Evolutionary conservation across 2,329 filamentous ascomycete genomes (phyloP).

Genomic region (Fusarium chlamydosporum): DNA sequence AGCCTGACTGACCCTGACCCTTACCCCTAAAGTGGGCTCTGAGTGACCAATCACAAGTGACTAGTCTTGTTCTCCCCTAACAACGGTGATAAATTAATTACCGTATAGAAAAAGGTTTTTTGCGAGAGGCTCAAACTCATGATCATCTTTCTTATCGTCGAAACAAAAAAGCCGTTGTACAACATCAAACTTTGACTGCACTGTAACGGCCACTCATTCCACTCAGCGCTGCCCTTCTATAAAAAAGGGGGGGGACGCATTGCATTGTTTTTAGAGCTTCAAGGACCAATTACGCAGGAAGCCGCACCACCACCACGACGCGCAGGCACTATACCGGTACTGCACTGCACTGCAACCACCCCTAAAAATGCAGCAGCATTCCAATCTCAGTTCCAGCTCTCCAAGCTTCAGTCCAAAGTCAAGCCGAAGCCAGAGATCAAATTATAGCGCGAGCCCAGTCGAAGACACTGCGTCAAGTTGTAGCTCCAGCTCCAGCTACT

Average conservation of each 20-base stretch:
- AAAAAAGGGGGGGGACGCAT: neutral
- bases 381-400: slow-evolving; percentile 3
- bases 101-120: slow-evolving; percentile 1
- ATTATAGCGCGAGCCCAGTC: neutral
- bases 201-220: neutral
- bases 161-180: neutral
- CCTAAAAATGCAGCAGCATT: slow-evolving; percentile 9
- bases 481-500: neutral
- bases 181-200: neutral
- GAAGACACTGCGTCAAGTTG: slow-evolving; percentile 7
- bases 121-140: neutral
- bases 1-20: neutral
- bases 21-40: slow-evolving; percentile 10
- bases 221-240: neutral
- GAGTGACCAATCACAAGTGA: neutral
- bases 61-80: slow-evolving; percentile 9
- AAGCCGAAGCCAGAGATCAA: neutral
- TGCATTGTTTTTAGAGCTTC: neutral
- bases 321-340: neutral
- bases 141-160: neutral
- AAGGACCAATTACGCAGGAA: neutral
- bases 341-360: neutral
- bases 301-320: slow-evolving; percentile 4
- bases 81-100: slow-evolving; percentile 15
- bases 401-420: neutral